These are phyloP conservation scores for Glycine tomentella DNA, from an alignment of 306 rosid species.

Conservation along the genomic window DNA sequence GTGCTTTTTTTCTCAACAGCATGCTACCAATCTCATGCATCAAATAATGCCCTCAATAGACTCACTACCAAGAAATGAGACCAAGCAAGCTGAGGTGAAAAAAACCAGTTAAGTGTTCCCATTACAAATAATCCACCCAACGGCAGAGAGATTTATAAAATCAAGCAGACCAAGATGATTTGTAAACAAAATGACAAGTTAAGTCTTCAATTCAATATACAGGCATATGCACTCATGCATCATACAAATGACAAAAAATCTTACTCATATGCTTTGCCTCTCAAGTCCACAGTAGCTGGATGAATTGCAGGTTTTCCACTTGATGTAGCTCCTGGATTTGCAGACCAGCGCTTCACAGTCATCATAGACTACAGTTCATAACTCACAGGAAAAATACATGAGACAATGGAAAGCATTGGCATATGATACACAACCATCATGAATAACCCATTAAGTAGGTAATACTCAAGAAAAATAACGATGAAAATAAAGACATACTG, in stretches of 20 bases:
- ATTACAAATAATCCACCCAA: not conserved
- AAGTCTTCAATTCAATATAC: not conserved
- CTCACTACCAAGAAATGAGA: slow-evolving; percentile 11
- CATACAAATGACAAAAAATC: slow-evolving; percentile 37
- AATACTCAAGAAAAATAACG: slow-evolving; percentile 4
- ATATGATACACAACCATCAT: slow-evolving; percentile 14
- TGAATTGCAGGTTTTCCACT: slow-evolving; percentile 97
- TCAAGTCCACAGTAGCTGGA: slow-evolving; percentile 94
- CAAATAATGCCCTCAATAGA: slow-evolving; percentile 26
- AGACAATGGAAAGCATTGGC: slow-evolving; percentile 10
- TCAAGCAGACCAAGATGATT: not conserved
- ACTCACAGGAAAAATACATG: slow-evolving; percentile 33
- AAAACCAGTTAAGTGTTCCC: not conserved
- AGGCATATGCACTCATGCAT: slow-evolving; percentile 2
- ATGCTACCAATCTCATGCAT: slow-evolving; percentile 61
- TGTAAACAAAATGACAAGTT: not conserved
- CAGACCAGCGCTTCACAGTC: slow-evolving; percentile 96
- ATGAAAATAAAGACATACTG: slow-evolving; percentile 57
- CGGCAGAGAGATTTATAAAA: not conserved
- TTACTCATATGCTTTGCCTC: slow-evolving; percentile 97
- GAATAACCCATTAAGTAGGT: slow-evolving; percentile 10
- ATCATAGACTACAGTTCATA: slow-evolving; percentile 77
- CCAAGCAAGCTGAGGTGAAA: not conserved
- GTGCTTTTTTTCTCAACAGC: slow-evolving; percentile 72
- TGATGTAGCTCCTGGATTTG: slow-evolving; percentile 75